Percentiles rank a stretch among this genome's conserved stretches.
Conservation (phyloP, 1,139 yeast species). For the Blastobotrys persicus region DNA sequence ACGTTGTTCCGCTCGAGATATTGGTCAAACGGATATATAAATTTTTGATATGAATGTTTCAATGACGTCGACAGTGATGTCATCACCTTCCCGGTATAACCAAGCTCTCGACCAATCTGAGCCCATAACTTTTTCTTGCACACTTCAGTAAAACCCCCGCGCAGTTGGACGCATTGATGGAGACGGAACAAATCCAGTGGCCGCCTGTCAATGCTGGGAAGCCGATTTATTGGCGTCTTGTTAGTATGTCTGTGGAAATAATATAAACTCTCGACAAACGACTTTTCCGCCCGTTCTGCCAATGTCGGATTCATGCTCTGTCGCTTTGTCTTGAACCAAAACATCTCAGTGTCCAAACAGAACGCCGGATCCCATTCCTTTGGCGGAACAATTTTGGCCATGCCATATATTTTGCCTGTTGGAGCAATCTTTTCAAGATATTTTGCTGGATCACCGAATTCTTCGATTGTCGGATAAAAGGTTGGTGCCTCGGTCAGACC, state of each 20-base stretch:
- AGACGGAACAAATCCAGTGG: constrained; percentile 41
- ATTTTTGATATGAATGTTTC: constrained; percentile 48
- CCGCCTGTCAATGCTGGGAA: constrained; percentile 39
- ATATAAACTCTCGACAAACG: constrained; percentile 35
- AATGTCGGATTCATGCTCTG: constrained; percentile 47
- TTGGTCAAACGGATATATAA: constrained; percentile 38
- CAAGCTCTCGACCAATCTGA: constrained; percentile 65
- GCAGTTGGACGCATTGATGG: constrained; percentile 36
- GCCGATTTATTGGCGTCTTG: constrained; percentile 30
- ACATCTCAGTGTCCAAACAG: constrained; percentile 48
- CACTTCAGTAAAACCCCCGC: constrained; percentile 41
- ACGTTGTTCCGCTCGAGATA: constrained; percentile 27
- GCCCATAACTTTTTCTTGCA: constrained; percentile 45
- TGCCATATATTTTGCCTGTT: constrained; percentile 57
- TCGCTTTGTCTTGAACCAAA: constrained; percentile 53
- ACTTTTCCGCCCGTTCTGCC: constrained; percentile 28
- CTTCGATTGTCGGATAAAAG: constrained; percentile 45
- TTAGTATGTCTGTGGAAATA: constrained; percentile 32
- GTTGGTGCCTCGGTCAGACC: constrained; percentile 45
- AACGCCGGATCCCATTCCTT: constrained; percentile 40
- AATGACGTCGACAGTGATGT: constrained; percentile 69
- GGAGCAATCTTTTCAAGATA: constrained; percentile 34
- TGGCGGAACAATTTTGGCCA: constrained; percentile 66
- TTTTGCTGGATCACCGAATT: constrained; percentile 46
- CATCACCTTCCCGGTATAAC: constrained; percentile 67